phyloP scores from a whole-genome alignment of 2,329 filamentous ascomycete species.

The Penicillium sp. region DNA sequence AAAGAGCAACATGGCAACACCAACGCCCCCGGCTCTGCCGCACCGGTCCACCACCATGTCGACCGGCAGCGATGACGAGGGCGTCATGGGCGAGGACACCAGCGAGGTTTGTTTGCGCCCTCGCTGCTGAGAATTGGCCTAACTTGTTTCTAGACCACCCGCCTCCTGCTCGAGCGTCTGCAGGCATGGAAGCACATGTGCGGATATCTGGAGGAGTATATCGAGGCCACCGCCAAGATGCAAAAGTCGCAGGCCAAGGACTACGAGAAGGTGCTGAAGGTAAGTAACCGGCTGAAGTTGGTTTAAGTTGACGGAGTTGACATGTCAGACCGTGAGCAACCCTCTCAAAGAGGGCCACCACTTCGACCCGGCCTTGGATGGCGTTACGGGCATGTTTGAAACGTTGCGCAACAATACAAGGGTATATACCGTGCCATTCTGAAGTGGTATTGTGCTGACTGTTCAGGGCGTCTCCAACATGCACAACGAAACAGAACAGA shows the following conservation, averaged over 20 bases:
- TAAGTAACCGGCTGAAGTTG: slow-evolving; percentile 28
- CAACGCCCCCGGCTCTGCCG: slow-evolving; percentile 23
- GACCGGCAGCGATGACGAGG: slow-evolving; percentile 39
- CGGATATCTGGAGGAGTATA: slow-evolving; percentile 85
- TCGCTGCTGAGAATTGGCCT: background rate
- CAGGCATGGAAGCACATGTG: slow-evolving; percentile 96
- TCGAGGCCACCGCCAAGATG: slow-evolving; percentile 78
- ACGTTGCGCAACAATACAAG: slow-evolving; percentile 89
- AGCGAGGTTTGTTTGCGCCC: slow-evolving; percentile 32
- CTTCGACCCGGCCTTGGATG: slow-evolving; percentile 85
- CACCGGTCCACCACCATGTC: slow-evolving; percentile 25
- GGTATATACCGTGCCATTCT: too few species aligned
- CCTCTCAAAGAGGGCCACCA: slow-evolving; percentile 87
- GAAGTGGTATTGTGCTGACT: too few species aligned
- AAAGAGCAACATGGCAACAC: slow-evolving; percentile 6
- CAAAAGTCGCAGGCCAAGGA: slow-evolving; percentile 85
- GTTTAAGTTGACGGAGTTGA: slow-evolving; percentile 11
- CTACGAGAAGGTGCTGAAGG: slow-evolving; percentile 91
- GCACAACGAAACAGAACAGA: slow-evolving; percentile 87
- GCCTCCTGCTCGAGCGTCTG: slow-evolving; percentile 78
- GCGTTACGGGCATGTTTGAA: slow-evolving; percentile 85
- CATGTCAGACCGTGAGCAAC: slow-evolving; percentile 67
- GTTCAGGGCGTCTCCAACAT: slow-evolving; percentile 81
- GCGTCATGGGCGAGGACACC: slow-evolving; percentile 38
- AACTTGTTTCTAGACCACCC: slow-evolving; percentile 57